Percentiles rank a stretch among this genome's conserved stretches.
phyloP scores from a whole-genome alignment of 1,139 yeast genomes.

The Pneumocystis carinii region DNA sequence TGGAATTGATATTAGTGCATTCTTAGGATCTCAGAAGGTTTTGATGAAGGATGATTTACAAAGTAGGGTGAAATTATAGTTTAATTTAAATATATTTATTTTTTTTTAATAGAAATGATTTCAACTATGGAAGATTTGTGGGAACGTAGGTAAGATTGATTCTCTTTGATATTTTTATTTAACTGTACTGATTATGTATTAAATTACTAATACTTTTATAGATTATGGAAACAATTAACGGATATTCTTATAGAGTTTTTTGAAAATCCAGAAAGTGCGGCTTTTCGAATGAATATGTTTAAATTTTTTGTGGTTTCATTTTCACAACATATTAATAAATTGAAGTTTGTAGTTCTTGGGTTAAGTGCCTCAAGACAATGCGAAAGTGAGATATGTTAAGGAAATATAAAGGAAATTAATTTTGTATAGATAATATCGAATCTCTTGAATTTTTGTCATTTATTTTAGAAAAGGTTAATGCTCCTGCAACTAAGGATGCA shows the following conservation, averaged over 20 bases:
- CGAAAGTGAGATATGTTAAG: conserved; percentile 19
- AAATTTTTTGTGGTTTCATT: conserved; percentile 55
- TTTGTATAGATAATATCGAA: conserved; percentile 25
- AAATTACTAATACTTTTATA: conserved; percentile 3
- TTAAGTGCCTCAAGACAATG: conserved; percentile 40
- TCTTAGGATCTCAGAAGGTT: background rate
- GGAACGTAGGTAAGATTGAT: conserved; percentile 46
- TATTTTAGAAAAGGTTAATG: conserved; percentile 36
- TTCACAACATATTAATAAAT: conserved; percentile 57
- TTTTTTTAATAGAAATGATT: conserved; percentile 24
- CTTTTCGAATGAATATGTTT: conserved; percentile 51
- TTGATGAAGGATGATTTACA: background rate
- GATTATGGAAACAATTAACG: conserved; percentile 62
- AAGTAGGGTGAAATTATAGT: background rate
- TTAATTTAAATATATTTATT: background rate
- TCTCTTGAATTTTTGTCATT: conserved; percentile 42
- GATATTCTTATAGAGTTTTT: conserved; percentile 49
- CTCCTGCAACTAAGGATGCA: conserved; percentile 34
- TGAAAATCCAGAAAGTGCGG: conserved; percentile 35
- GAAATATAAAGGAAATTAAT: background rate
- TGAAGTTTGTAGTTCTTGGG: conserved; percentile 64
- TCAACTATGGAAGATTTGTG: conserved; percentile 72
- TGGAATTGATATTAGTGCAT: background rate
- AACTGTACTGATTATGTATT: background rate
- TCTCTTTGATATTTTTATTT: background rate